Conservation (phyloP, 106 monocot genomes). For the Alisma plantagoaquatica region DNA sequence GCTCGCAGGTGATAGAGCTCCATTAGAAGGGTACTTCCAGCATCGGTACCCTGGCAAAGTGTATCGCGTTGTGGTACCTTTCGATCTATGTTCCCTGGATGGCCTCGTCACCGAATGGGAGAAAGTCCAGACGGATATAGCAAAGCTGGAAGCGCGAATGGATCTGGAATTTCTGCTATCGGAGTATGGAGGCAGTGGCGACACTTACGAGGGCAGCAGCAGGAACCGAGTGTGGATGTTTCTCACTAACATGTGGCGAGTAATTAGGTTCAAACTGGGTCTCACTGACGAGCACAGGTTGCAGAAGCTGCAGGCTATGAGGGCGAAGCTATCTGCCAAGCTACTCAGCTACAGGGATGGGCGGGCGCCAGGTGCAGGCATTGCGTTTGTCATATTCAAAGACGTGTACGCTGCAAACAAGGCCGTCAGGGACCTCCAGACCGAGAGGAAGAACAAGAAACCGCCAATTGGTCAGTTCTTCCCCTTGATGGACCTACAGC, state of each 20-base stretch:
- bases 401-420: conserved; percentile 87
- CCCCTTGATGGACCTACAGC: conserved; percentile 89
- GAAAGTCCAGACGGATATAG: conserved; percentile 47
- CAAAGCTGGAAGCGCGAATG: conserved; percentile 54
- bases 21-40: conserved; percentile 80
- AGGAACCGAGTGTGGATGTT: conserved; percentile 16
- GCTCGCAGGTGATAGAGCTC: conserved; percentile 54
- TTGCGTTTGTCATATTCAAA: conserved; percentile 90
- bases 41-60: conserved; percentile 87
- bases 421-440: conserved; percentile 75
- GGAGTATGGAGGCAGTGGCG: not conserved
- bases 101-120: conserved; percentile 38
- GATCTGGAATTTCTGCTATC: conserved; percentile 8
- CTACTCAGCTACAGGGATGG: conserved; percentile 70
- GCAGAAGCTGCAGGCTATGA: conserved; percentile 43
- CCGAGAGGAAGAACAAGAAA: conserved; percentile 74
- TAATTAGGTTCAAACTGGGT: conserved; percentile 34
- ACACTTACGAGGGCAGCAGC: not conserved
- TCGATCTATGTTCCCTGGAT: conserved; percentile 67
- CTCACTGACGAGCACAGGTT: conserved; percentile 70
- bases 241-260: too few species aligned
- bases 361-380: conserved; percentile 68
- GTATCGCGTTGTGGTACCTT: conserved; percentile 66
- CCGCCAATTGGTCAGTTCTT: conserved; percentile 73
- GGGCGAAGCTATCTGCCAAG: conserved; percentile 34